Conservation (phyloP, 352 stramenopile genomes). For the Phytophthora cactorum region DNA sequence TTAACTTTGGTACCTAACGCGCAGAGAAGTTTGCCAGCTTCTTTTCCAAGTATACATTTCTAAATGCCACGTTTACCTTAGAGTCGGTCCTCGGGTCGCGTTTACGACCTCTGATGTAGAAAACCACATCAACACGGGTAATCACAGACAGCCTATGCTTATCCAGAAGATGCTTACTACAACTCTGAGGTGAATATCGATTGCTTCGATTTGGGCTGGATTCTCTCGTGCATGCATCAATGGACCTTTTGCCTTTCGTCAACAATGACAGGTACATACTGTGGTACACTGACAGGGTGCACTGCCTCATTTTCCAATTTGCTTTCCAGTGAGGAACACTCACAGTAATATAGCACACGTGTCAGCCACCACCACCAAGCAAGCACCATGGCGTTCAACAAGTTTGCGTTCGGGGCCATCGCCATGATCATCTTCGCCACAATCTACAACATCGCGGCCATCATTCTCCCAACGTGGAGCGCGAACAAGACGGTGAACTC, state of each 20-base stretch:
- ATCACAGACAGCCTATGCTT: not conserved
- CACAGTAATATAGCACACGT: not conserved
- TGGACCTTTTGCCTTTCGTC: not conserved
- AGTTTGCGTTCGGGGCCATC: conserved; percentile 24
- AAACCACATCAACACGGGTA: not conserved
- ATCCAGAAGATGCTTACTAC: conserved; percentile 16
- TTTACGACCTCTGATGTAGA: too few species aligned
- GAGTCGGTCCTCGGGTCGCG: too few species aligned
- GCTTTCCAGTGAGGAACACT: not conserved
- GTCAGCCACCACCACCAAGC: not conserved
- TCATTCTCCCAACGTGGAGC: conserved; percentile 29
- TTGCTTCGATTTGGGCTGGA: conserved; percentile 14
- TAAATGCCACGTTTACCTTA: too few species aligned
- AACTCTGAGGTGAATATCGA: not conserved
- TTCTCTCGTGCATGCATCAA: conserved; percentile 1
- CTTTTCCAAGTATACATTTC: too few species aligned
- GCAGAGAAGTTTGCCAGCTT: too few species aligned
- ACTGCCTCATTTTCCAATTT: conserved; percentile 4
- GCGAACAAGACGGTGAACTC: conserved; percentile 23
- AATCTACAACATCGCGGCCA: conserved; percentile 25
- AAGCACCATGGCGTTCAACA: conserved; percentile 20
- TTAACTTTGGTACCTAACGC: too few species aligned
- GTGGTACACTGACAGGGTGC: too few species aligned
- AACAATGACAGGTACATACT: not conserved
- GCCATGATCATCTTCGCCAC: conserved; percentile 23